Percentiles rank a stretch among this genome's conserved stretches.
phyloP scores from a whole-genome alignment of 495 filamentous ascomycete species.

The Penicillium bovifimosum region DNA sequence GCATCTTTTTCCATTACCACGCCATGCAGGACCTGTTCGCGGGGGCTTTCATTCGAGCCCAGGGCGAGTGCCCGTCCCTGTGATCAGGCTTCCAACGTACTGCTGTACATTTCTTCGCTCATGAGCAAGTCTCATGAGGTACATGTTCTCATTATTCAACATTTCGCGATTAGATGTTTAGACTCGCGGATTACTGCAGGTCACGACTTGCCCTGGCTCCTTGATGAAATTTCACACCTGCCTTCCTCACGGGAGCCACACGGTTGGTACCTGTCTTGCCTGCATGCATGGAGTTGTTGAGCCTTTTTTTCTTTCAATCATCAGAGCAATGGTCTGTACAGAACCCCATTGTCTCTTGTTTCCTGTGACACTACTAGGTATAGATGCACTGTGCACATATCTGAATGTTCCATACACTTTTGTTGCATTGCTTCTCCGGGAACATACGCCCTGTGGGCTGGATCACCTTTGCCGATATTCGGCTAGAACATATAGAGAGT shows the following conservation, averaged over 20 bases:
- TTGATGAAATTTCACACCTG: not conserved
- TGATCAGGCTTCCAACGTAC: constrained; percentile 12
- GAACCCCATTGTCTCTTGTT: not conserved
- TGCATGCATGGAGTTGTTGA: constrained; percentile 7
- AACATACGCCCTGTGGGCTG: not conserved
- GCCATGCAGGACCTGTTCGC: constrained; percentile 96
- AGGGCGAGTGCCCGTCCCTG: constrained; percentile 45
- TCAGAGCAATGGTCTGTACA: constrained; percentile 1
- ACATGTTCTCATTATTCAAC: not conserved
- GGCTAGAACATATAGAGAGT: not conserved
- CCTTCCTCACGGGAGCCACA: not conserved
- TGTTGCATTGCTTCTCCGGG: not conserved
- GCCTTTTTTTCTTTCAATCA: not conserved
- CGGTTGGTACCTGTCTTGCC: constrained; percentile 2
- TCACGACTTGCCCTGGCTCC: constrained; percentile 1
- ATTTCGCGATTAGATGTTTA: not conserved
- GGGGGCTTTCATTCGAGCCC: constrained; percentile 69
- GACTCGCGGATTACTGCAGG: not conserved
- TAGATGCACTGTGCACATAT: not conserved
- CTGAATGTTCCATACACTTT: not conserved
- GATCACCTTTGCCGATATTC: not conserved
- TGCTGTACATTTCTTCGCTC: not conserved
- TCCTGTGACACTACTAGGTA: not conserved
- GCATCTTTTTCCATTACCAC: constrained; percentile 93
- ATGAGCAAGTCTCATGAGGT: constrained; percentile 5